phyloP scores from a whole-genome alignment of 2,329 filamentous ascomycete species.

The Corniculantispora saksenae region DNA sequence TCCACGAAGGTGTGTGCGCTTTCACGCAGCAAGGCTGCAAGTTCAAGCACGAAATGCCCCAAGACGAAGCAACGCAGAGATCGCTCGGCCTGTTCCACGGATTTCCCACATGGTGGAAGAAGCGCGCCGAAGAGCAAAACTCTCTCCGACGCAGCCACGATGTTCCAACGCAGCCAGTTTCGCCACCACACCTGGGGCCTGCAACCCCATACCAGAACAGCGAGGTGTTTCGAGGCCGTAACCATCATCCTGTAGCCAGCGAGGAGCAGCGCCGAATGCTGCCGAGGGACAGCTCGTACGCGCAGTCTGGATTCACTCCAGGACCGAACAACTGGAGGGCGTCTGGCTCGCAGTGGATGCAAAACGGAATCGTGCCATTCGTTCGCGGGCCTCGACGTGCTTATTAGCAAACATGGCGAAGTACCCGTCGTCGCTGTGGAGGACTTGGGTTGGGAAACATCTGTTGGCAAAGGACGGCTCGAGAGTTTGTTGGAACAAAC shows the following conservation, averaged over 20 bases:
- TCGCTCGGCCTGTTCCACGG: conserved; percentile 71
- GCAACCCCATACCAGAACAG: not conserved
- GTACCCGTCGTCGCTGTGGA: too few relatives aligned
- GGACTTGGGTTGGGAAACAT: not conserved
- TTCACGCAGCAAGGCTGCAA: conserved; percentile 85
- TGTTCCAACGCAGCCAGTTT: not conserved
- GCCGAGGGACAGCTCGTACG: not conserved
- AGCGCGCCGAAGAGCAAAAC: conserved; percentile 47
- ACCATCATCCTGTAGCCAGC: not conserved
- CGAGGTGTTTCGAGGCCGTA: not conserved
- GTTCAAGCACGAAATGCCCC: conserved; percentile 89
- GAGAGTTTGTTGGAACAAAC: too few relatives aligned
- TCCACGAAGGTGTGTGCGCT: conserved; percentile 80
- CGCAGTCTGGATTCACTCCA: not conserved
- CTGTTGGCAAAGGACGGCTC: not conserved
- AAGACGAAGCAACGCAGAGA: conserved; percentile 63
- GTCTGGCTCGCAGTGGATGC: conserved; percentile 19
- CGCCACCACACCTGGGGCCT: not conserved
- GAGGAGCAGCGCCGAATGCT: conserved; percentile 1
- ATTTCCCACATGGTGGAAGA: conserved; percentile 62
- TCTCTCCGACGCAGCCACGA: not conserved
- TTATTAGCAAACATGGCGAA: not conserved
- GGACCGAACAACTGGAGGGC: not conserved
- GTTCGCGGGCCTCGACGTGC: conserved; percentile 11
- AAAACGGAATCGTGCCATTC: conserved; percentile 20